Evolutionary conservation across 2,329 filamentous ascomycete species (phyloP).

Genomic region (Aspergillus sp.): DNA sequence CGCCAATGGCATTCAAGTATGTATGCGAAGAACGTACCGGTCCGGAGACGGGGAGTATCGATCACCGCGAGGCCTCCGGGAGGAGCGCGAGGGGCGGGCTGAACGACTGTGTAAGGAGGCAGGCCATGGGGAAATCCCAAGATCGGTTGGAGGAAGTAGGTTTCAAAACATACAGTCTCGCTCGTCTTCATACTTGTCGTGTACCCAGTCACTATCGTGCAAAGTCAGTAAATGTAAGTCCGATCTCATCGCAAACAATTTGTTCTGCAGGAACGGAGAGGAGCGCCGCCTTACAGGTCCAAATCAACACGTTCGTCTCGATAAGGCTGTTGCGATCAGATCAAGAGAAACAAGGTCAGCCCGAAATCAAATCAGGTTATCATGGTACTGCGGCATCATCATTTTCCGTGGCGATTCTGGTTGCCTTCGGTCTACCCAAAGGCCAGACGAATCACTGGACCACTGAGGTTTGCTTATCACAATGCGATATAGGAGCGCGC

Average conservation of each 20-base stretch:
- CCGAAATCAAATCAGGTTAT: constrained; percentile 44
- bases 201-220: constrained; percentile 81
- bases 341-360: constrained; percentile 49
- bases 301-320: constrained; percentile 51
- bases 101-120: constrained; percentile 27
- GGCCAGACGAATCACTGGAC: constrained; percentile 31
- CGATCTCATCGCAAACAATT: background rate
- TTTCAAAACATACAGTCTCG: constrained; percentile 52
- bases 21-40: background rate
- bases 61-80: constrained; percentile 42
- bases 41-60: constrained; percentile 41
- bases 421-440: constrained; percentile 31
- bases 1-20: background rate
- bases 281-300: constrained; percentile 44
- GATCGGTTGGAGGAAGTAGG: constrained; percentile 11
- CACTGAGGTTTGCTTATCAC: constrained; percentile 40
- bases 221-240: constrained; percentile 7
- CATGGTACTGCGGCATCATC: constrained; percentile 39
- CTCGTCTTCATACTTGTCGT: constrained; percentile 84
- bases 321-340: constrained; percentile 48
- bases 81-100: constrained; percentile 51
- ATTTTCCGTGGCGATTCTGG: constrained; percentile 32
- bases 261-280: background rate
- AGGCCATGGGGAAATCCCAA: constrained; percentile 12
- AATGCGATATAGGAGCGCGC: constrained; percentile 43